phyloP scores from a whole-genome alignment of 306 rosid species.

The Quercus berberidifolia region DNA sequence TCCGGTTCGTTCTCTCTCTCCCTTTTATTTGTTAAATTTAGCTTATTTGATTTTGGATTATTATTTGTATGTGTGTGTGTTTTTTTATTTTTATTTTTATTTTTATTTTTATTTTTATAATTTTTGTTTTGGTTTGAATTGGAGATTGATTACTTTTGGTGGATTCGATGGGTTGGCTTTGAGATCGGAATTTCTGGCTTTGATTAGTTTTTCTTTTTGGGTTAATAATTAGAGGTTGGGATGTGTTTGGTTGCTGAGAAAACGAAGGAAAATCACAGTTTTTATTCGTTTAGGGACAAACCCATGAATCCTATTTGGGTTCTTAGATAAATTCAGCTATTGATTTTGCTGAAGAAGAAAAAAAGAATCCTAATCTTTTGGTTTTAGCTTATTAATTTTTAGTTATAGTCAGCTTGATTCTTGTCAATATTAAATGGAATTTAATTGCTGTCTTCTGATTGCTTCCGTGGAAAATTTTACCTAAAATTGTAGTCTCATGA shows the following conservation, averaged over 20 bases:
- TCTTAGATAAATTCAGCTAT: too few species aligned
- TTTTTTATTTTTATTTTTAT: too few species aligned
- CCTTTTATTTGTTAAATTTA: not conserved
- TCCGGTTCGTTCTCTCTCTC: conserved; percentile 12
- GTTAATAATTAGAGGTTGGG: not conserved
- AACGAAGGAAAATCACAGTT: not conserved
- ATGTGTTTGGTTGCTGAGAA: not conserved
- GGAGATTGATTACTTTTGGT: not conserved
- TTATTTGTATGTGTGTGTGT: not conserved
- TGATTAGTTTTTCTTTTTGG: not conserved
- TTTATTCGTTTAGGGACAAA: not conserved
- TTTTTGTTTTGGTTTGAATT: not conserved
- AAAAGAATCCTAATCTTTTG: not conserved
- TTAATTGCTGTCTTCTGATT: not conserved
- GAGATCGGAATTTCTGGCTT: not conserved
- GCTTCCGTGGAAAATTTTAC: not conserved
- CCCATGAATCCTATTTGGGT: too few species aligned
- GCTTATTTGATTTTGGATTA: not conserved
- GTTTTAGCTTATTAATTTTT: not conserved
- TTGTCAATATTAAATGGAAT: not conserved
- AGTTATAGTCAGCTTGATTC: not conserved
- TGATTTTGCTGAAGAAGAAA: too few species aligned
- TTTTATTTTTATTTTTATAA: too few species aligned
- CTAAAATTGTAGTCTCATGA: not conserved
- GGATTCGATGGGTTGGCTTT: not conserved